Conservation (phyloP, 2,329 filamentous ascomycete species). For the Fusarium bactridioides region DNA sequence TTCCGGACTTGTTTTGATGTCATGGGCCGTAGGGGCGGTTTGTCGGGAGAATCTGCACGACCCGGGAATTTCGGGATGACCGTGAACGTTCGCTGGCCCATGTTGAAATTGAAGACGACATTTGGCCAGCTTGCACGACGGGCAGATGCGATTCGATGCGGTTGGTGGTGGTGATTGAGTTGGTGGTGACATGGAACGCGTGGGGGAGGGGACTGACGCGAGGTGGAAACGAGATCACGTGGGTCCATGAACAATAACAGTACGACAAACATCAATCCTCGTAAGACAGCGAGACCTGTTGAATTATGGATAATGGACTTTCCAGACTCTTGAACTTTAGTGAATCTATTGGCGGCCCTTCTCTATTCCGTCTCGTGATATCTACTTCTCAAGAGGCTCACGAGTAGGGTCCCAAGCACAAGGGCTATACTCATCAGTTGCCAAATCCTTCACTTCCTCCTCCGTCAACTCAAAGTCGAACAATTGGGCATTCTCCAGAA, state of each 20-base stretch:
- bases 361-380: not conserved
- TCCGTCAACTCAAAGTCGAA: constrained; percentile 64
- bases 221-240: constrained; percentile 42
- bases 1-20: constrained; percentile 54
- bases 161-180: not conserved
- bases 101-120: constrained; percentile 35
- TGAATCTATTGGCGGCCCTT: not conserved
- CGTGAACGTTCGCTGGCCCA: constrained; percentile 56
- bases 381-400: constrained; percentile 53
- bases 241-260: constrained; percentile 16
- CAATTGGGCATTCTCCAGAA: constrained; percentile 67
- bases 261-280: not conserved
- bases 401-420: constrained; percentile 65
- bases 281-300: not conserved
- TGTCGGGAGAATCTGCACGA: constrained; percentile 28
- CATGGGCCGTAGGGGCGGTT: constrained; percentile 45
- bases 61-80: constrained; percentile 49
- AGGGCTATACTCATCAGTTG: constrained; percentile 61
- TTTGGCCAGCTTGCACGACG: constrained; percentile 5
- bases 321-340: not conserved
- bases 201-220: constrained; percentile 27
- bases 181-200: constrained; percentile 9
- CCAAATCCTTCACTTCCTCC: constrained; percentile 60
- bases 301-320: not conserved
- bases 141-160: not conserved